Evolutionary conservation across 768 basidiomycete species (phyloP).

Genomic region (Jaapia argillacea): DNA sequence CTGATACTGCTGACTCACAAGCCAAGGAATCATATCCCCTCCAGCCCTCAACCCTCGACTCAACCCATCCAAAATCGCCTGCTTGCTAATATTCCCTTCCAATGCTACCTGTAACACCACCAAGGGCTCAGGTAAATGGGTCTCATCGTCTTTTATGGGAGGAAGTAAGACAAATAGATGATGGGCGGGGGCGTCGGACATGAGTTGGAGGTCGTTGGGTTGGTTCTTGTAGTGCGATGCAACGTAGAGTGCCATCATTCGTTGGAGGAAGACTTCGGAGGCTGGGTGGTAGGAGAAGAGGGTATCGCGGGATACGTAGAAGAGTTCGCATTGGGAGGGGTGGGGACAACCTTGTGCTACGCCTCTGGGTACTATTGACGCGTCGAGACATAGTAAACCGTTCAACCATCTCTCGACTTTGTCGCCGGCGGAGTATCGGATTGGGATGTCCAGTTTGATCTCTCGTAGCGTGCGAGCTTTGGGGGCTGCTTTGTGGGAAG

Average conservation of each 20-base stretch:
- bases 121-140: conserved; percentile 86
- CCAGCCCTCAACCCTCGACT: conserved; percentile 77
- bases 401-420: conserved; percentile 94
- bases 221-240: conserved; percentile 99
- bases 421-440: conserved; percentile 84
- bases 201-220: conserved; percentile 95
- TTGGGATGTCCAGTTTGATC: conserved; percentile 91
- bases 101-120: conserved; percentile 94
- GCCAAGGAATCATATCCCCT: conserved; percentile 98
- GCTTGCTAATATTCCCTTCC: conserved; percentile 86
- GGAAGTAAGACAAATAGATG: conserved; percentile 94
- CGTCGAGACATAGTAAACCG: conserved; percentile 81
- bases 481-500: conserved; percentile 40
- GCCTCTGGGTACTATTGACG: conserved; percentile 46
- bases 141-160: conserved; percentile 84
- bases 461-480: conserved; percentile 78
- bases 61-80: conserved; percentile 77
- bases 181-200: conserved; percentile 95
- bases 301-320: conserved; percentile 92
- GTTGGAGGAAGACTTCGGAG: conserved; percentile 93
- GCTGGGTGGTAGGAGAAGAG: conserved; percentile 96
- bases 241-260: conserved; percentile 97
- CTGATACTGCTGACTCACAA: conserved; percentile 91
- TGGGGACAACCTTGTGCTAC: conserved; percentile 81
- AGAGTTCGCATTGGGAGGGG: conserved; percentile 88